These are phyloP conservation scores for Neurospora tetraspora DNA, from an alignment of 495 filamentous ascomycete species.

Conservation along the genomic window DNA sequence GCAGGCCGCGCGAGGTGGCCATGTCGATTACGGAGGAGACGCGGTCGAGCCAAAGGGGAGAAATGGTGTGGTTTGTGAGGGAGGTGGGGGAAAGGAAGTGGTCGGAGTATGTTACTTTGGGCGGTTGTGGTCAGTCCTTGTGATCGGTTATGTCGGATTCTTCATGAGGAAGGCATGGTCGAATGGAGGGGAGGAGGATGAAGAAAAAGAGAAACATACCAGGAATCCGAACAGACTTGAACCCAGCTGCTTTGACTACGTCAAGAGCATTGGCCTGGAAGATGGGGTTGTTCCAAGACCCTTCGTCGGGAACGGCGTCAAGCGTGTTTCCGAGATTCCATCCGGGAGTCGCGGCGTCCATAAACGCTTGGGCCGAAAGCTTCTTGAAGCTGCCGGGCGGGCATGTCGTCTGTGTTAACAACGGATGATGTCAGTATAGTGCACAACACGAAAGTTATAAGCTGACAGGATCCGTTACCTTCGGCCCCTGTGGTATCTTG, in stretches of 20 bases:
- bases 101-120: constrained; percentile 46
- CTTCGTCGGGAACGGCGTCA: constrained; percentile 48
- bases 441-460: not conserved
- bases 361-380: constrained; percentile 55
- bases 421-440: not conserved
- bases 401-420: not conserved
- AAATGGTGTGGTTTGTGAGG: constrained; percentile 44
- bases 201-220: constrained; percentile 17
- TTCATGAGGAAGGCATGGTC: not conserved
- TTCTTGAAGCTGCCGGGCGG: constrained; percentile 34
- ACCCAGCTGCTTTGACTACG: constrained; percentile 43
- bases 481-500: not conserved
- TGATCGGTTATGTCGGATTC: not conserved
- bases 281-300: constrained; percentile 48
- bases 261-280: constrained; percentile 41
- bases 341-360: constrained; percentile 60
- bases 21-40: constrained; percentile 50
- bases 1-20: constrained; percentile 41
- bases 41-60: constrained; percentile 46
- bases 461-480: not conserved
- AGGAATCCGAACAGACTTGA: constrained; percentile 50
- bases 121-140: not conserved
- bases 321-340: constrained; percentile 53
- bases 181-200: not conserved
- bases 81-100: constrained; percentile 37